phyloP scores from a whole-genome alignment of 2,329 filamentous ascomycete genomes.

The Lasiodiplodia hormozganensis region DNA sequence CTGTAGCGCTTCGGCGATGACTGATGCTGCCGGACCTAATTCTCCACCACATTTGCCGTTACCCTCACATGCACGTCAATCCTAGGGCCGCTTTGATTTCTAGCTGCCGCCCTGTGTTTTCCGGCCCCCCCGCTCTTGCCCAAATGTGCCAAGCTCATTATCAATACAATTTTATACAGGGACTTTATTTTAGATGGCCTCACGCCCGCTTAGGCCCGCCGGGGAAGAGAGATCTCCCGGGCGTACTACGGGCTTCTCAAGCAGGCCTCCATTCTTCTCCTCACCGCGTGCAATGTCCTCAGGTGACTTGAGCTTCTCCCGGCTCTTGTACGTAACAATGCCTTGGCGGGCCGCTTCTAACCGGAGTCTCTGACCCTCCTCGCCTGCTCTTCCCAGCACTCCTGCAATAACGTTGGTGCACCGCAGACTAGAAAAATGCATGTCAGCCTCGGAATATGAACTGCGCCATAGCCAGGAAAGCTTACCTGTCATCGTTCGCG shows the following conservation, averaged over 20 bases:
- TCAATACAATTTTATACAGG: conserved; percentile 12
- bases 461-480: background rate
- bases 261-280: background rate
- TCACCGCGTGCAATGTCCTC: background rate
- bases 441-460: background rate
- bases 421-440: conserved; percentile 69
- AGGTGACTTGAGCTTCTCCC: conserved; percentile 34
- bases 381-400: conserved; percentile 82
- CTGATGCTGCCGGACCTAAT: background rate
- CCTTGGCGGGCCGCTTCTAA: conserved; percentile 68
- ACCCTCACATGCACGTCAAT: background rate
- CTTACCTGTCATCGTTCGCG: conserved; percentile 89
- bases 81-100: background rate
- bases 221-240: conserved; percentile 13
- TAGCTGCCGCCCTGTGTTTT: background rate
- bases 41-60: background rate
- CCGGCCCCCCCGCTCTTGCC: background rate
- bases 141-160: conserved; percentile 8
- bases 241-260: conserved; percentile 4
- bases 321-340: conserved; percentile 63
- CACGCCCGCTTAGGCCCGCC: background rate
- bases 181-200: conserved; percentile 14
- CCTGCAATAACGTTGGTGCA: conserved; percentile 82
- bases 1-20: background rate
- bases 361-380: conserved; percentile 75